Evolutionary conservation across 2,329 filamentous ascomycete species (phyloP).

Genomic region (Chrysoporthe puriensis): DNA sequence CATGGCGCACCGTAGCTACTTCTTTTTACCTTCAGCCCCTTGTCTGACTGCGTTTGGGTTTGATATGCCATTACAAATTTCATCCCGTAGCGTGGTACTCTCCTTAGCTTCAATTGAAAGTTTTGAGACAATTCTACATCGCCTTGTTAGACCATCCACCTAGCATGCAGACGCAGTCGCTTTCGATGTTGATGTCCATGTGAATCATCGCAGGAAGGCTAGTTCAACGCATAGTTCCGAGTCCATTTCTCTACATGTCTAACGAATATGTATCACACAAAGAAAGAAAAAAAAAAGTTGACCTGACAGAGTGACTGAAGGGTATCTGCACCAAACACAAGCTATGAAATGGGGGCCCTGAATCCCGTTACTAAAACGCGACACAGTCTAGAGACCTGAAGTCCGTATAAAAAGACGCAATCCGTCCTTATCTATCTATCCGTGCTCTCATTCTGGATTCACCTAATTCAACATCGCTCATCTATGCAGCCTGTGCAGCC

Average conservation of each 20-base stretch:
- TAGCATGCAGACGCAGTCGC: not conserved
- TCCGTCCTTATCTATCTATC: not conserved
- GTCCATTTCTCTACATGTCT: constrained; percentile 1
- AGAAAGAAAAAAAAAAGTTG: not conserved
- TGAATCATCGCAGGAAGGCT: not conserved
- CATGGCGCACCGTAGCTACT: no score
- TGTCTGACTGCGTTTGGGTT: no score
- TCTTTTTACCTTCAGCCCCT: no score
- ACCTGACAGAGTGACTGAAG: constrained; percentile 19
- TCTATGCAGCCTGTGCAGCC: constrained; percentile 35
- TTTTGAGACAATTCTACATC: no score
- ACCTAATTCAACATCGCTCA: not conserved
- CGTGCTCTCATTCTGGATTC: not conserved
- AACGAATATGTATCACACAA: not conserved
- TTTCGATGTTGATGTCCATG: not conserved
- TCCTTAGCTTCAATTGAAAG: no score
- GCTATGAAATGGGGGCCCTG: not conserved
- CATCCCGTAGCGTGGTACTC: no score
- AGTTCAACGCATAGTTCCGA: not conserved
- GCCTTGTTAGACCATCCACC: no score
- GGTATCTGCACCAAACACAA: constrained; percentile 22
- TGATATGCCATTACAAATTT: no score
- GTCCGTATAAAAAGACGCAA: not conserved
- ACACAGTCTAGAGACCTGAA: constrained; percentile 11
- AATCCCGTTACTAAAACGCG: constrained; percentile 15